Conservation (phyloP, 2,329 filamentous ascomycete genomes). For the Scytalidium sp. region DNA sequence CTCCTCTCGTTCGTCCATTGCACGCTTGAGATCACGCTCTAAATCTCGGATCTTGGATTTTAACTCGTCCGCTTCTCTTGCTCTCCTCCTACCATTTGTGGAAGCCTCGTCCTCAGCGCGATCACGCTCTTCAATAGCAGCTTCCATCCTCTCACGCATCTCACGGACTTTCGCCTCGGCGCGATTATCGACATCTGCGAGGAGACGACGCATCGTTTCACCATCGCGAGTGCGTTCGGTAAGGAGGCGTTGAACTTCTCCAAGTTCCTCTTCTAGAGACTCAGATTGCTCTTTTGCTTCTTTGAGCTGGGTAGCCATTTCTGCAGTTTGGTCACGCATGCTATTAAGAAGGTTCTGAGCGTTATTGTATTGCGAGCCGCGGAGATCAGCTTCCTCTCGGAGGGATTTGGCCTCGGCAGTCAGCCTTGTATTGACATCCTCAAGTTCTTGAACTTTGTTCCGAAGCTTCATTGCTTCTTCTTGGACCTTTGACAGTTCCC, state of each 20-base stretch:
- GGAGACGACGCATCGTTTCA: slow-evolving; percentile 88
- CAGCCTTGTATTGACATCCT: slow-evolving; percentile 69
- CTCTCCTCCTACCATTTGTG: slow-evolving; percentile 69
- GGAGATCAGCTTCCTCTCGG: slow-evolving; percentile 79
- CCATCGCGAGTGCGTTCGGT: slow-evolving; percentile 86
- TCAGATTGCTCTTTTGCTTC: slow-evolving; percentile 81
- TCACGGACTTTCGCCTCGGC: slow-evolving; percentile 81
- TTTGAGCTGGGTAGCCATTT: slow-evolving; percentile 87
- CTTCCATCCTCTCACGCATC: slow-evolving; percentile 84
- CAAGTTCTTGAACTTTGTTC: slow-evolving; percentile 61
- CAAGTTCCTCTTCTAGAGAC: slow-evolving; percentile 86
- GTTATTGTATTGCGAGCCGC: slow-evolving; percentile 79
- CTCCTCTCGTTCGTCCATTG: slow-evolving; percentile 73
- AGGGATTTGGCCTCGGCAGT: slow-evolving; percentile 64
- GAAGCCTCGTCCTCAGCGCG: slow-evolving; percentile 87
- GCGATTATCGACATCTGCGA: slow-evolving; percentile 81
- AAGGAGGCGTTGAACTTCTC: slow-evolving; percentile 82
- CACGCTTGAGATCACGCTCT: slow-evolving; percentile 70
- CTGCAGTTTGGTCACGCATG: slow-evolving; percentile 88
- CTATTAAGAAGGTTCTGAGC: slow-evolving; percentile 83
- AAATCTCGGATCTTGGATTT: slow-evolving; percentile 75
- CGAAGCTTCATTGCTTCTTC: slow-evolving; percentile 70
- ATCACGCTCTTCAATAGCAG: slow-evolving; percentile 90
- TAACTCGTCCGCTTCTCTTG: slow-evolving; percentile 84
- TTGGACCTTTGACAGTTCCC: slow-evolving; percentile 68